These are phyloP conservation scores for Brassica nigra DNA, from an alignment of 345 rosid species.

Conservation along the genomic window DNA sequence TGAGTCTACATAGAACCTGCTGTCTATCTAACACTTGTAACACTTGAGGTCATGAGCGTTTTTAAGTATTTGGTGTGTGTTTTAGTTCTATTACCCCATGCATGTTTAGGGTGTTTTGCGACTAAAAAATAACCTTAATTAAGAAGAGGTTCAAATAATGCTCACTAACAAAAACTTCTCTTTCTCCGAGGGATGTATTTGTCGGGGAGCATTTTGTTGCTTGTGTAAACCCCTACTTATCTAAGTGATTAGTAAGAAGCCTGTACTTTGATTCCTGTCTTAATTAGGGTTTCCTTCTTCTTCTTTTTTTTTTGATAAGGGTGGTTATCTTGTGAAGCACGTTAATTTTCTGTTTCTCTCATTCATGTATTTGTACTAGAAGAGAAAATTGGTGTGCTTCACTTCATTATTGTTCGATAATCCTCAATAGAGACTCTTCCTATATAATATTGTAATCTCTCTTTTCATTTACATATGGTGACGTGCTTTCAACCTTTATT, in stretches of 20 bases:
- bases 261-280: slow-evolving; percentile 3
- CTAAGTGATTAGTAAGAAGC: slow-evolving; percentile 27
- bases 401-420: slow-evolving; percentile 31
- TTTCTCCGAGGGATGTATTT: slow-evolving; percentile 39
- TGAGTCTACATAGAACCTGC: slow-evolving; percentile 6
- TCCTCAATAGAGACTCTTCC: slow-evolving; percentile 28
- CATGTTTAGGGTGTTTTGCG: slow-evolving; percentile 8
- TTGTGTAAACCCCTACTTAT: slow-evolving; percentile 31
- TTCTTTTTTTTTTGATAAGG: not conserved
- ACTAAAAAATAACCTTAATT: slow-evolving; percentile 8
- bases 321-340: slow-evolving; percentile 42
- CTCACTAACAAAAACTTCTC: slow-evolving; percentile 45
- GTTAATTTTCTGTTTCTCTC: slow-evolving; percentile 42
- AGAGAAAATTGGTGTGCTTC: slow-evolving; percentile 43
- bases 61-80: slow-evolving; percentile 36
- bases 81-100: not conserved
- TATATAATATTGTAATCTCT: not conserved
- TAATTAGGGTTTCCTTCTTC: not conserved
- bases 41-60: not conserved
- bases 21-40: slow-evolving; percentile 1
- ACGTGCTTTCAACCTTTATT: slow-evolving; percentile 15
- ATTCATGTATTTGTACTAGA: slow-evolving; percentile 32
- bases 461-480: not conserved
- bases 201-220: slow-evolving; percentile 37
- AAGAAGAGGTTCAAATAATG: slow-evolving; percentile 10